phyloP scores from a whole-genome alignment of 2,329 filamentous ascomycete genomes.

The Colletotrichum gigasporum region DNA sequence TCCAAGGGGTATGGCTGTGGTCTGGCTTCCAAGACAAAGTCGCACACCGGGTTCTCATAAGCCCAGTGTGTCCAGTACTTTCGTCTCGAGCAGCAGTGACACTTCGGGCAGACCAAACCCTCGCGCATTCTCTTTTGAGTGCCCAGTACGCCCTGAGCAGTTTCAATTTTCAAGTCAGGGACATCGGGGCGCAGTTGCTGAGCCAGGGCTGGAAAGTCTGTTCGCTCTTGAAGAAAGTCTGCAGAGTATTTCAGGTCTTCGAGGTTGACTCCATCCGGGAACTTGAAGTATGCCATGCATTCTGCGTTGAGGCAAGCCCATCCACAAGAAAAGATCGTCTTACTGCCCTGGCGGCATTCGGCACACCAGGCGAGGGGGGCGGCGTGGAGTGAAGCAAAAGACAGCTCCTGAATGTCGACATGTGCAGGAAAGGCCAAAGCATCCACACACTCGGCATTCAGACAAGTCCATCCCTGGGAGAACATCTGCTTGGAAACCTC shows the following conservation, averaged over 20 bases:
- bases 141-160: constrained; percentile 47
- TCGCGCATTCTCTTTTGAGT: constrained; percentile 62
- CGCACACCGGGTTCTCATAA: constrained; percentile 63
- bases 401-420: constrained; percentile 1
- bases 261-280: constrained; percentile 40
- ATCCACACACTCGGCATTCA: constrained; percentile 35
- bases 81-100: constrained; percentile 69
- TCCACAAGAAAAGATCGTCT: constrained; percentile 43
- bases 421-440: constrained; percentile 16
- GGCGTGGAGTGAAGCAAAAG: constrained; percentile 22
- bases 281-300: constrained; percentile 62
- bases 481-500: constrained; percentile 48
- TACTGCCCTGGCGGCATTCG: constrained; percentile 49
- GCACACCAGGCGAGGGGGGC: constrained; percentile 26
- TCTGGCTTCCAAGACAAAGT: constrained; percentile 50
- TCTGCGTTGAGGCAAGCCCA: constrained; percentile 40
- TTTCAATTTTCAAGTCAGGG: constrained; percentile 45
- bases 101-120: constrained; percentile 74
- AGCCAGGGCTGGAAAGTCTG: constrained; percentile 43
- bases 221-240: constrained; percentile 66
- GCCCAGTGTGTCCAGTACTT: constrained; percentile 69
- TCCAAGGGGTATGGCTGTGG: constrained; percentile 35
- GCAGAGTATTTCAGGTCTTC: constrained; percentile 59
- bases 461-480: constrained; percentile 40
- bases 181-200: constrained; percentile 50